Evolutionary conservation across 2,329 filamentous ascomycete species (phyloP).

Genomic region (Sclerotiophoma versabilis): DNA sequence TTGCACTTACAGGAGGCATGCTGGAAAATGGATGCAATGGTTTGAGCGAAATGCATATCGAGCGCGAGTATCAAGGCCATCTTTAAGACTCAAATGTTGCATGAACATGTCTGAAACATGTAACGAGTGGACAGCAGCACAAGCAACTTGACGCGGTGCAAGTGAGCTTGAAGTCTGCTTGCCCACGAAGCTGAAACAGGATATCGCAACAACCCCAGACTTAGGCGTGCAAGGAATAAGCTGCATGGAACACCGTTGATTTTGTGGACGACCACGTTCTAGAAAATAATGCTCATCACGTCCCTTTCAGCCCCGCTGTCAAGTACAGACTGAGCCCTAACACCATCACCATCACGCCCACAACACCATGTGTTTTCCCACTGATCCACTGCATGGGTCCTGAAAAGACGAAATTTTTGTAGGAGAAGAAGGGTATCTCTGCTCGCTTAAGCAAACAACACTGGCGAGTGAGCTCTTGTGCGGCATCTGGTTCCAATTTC

Average conservation of each 20-base stretch:
- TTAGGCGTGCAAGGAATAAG: constrained; percentile 12
- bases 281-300: constrained; percentile 44
- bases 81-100: constrained; percentile 12
- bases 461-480: constrained; percentile 44
- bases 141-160: constrained; percentile 2
- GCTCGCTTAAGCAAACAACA: constrained; percentile 46
- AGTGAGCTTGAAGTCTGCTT: constrained; percentile 9
- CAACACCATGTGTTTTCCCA: constrained; percentile 26
- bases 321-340: constrained; percentile 40
- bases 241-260: constrained; percentile 31
- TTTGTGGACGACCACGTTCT: constrained; percentile 41
- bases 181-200: constrained; percentile 39
- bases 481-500: constrained; percentile 46
- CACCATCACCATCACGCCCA: constrained; percentile 23
- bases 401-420: constrained; percentile 11
- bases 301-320: constrained; percentile 43
- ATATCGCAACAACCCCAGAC: constrained; percentile 11
- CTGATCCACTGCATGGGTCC: constrained; percentile 19
- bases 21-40: constrained; percentile 11
- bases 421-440: constrained; percentile 46
- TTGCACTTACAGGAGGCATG: constrained; percentile 38
- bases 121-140: constrained; percentile 24
- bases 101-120: constrained; percentile 36
- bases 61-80: constrained; percentile 2
- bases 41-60: constrained; percentile 3